These are phyloP conservation scores for Fragaria vesca DNA, from an alignment of 306 rosid genomes.

Conservation along the genomic window DNA sequence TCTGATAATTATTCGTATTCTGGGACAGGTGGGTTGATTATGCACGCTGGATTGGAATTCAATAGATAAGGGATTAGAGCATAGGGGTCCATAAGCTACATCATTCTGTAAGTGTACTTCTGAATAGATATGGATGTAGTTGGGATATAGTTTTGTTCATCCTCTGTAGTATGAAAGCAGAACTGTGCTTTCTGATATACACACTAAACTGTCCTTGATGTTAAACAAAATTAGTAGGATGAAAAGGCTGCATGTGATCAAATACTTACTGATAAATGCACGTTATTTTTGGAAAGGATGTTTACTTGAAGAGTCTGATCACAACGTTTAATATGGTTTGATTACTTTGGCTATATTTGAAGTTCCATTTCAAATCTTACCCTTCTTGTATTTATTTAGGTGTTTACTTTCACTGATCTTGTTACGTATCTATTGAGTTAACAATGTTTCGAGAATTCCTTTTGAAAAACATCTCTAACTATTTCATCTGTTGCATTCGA, in stretches of 20 bases:
- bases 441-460: not conserved
- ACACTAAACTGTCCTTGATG: not conserved
- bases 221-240: not conserved
- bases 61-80: constrained; percentile 47
- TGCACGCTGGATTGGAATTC: constrained; percentile 82
- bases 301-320: not conserved
- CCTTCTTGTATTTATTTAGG: too few species aligned
- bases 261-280: not conserved
- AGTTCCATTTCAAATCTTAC: not conserved
- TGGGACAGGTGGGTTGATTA: constrained; percentile 86
- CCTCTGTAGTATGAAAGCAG: not conserved
- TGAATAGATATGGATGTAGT: not conserved
- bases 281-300: not conserved
- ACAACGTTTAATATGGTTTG: not conserved
- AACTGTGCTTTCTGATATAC: not conserved
- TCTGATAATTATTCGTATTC: constrained; percentile 16
- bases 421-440: not conserved
- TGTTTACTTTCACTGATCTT: not conserved
- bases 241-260: not conserved
- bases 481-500: not conserved
- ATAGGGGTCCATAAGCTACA: not conserved
- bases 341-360: not conserved
- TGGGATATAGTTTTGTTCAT: not conserved
- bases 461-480: not conserved
- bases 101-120: not conserved